Base-by-base conservation (phyloP, 2,329 filamentous ascomycete genomes). In the Penicillium fuscoglaucum region DNA sequence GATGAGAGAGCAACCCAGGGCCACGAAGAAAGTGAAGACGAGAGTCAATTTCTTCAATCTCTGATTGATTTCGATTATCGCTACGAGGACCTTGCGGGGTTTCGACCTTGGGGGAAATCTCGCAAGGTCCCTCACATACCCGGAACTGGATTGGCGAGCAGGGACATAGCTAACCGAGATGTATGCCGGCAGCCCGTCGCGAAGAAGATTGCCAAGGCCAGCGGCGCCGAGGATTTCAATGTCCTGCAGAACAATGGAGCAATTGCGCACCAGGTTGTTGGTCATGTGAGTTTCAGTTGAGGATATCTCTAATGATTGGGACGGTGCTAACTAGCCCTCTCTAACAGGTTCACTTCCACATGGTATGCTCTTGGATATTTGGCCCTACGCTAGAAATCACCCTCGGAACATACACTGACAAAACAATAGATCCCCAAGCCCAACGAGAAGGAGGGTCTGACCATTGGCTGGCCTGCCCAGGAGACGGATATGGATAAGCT, bases 241-340 rank as follows among this genome's bases (percentile, higher is more conserved):
- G 84, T 99, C 49, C 80, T 99, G 59, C 95, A 99, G 80, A 99
- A 99, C 80, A 99, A 99, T 72, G 95, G 95, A 52, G 82, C 85
- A 24, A 85, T 93, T 70, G 95, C 95, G 19, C 95, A 99, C 76
- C 95, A 98, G 79, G 82, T 89, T 63, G 93, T 99, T 61, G 89
- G 91, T 66, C 95, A 99, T 79, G 93, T 95, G 79, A 79, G 86
- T 79, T 51, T 24, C 41, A 31, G 26, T 10, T 29, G 28, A 10
- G 35, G 13, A 24, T 48, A 15, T 31, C 7, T 52, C n/a, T 48
- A 9, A 39, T 41, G 17, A 46, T 44, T 35, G 35, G 48, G 7
- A 13, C 26, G 10, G 17, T 24, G 35, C 52, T 66, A 54, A 52
- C 37, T 26, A 21, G 19, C 26, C 17, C 26, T 57, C 26, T 53